Evolutionary conservation across 2,329 filamentous ascomycete species (phyloP).

Genomic region (Aspergillus brasiliensis): DNA sequence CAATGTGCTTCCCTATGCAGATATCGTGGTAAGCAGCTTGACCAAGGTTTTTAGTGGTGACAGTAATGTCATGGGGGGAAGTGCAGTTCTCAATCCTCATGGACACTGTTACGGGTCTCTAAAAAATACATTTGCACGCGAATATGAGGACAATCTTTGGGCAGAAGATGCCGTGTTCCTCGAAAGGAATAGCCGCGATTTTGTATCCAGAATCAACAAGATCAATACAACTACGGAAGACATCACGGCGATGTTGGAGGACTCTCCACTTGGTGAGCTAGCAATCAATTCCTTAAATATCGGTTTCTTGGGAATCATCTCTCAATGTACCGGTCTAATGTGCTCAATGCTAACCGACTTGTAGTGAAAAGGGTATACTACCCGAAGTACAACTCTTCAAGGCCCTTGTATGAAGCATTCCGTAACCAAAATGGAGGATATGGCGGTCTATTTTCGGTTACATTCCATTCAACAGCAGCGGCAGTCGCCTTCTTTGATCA

Average conservation of each 20-base stretch:
- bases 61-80: conserved; percentile 97
- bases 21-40: conserved; percentile 90
- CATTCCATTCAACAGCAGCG: conserved; percentile 69
- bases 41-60: conserved; percentile 98
- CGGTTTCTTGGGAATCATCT: neutral
- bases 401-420: conserved; percentile 75
- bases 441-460: conserved; percentile 83
- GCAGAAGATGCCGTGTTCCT: conserved; percentile 91
- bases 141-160: conserved; percentile 92
- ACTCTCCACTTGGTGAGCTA: conserved; percentile 55
- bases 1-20: conserved; percentile 84
- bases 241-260: conserved; percentile 71
- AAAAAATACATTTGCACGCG: conserved; percentile 64
- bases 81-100: conserved; percentile 65
- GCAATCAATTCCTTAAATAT: neutral
- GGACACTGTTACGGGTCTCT: conserved; percentile 70
- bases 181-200: conserved; percentile 94
- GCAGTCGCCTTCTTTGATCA: conserved; percentile 83
- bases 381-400: conserved; percentile 74
- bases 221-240: conserved; percentile 85
- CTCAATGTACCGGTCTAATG: neutral
- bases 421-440: conserved; percentile 77
- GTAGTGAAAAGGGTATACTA: conserved; percentile 81
- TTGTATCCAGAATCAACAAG: conserved; percentile 75
- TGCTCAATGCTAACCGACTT: conserved; percentile 34